Evolutionary conservation across 2,329 filamentous ascomycete species (phyloP).

Genomic region (Xylaria sp.): DNA sequence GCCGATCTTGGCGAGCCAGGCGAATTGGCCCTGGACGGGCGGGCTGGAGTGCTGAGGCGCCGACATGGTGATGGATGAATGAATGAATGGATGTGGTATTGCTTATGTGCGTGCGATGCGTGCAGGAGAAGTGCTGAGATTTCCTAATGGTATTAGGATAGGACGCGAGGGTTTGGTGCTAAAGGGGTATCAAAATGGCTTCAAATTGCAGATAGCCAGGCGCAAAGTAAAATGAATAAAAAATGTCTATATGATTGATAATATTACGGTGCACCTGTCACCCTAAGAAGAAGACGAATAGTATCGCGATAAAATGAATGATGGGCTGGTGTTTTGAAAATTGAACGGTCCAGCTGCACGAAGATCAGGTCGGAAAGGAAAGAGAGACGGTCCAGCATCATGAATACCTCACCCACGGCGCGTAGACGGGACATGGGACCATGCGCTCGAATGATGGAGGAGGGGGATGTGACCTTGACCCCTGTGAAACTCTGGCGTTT

Average conservation of each 20-base stretch:
- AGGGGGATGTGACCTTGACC: constrained; percentile 30
- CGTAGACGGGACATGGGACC: constrained; percentile 20
- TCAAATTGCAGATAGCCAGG: neutral
- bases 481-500: constrained; percentile 56
- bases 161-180: neutral
- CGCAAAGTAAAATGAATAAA: neutral
- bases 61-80: constrained; percentile 29
- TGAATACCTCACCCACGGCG: constrained; percentile 3
- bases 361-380: constrained; percentile 31
- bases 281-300: constrained; percentile 20
- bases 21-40: constrained; percentile 63
- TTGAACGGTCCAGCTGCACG: constrained; percentile 22
- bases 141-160: neutral
- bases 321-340: neutral
- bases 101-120: neutral
- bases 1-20: constrained; percentile 67
- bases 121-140: neutral
- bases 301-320: constrained; percentile 20
- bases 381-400: constrained; percentile 6
- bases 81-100: neutral
- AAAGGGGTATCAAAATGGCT: constrained; percentile 10
- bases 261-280: constrained; percentile 42
- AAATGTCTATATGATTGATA: constrained; percentile 14
- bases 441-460: constrained; percentile 32
- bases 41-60: constrained; percentile 20